These are phyloP conservation scores for Xylariaceae sp. DNA, from an alignment of 2,329 filamentous ascomycete species.

Conservation along the genomic window DNA sequence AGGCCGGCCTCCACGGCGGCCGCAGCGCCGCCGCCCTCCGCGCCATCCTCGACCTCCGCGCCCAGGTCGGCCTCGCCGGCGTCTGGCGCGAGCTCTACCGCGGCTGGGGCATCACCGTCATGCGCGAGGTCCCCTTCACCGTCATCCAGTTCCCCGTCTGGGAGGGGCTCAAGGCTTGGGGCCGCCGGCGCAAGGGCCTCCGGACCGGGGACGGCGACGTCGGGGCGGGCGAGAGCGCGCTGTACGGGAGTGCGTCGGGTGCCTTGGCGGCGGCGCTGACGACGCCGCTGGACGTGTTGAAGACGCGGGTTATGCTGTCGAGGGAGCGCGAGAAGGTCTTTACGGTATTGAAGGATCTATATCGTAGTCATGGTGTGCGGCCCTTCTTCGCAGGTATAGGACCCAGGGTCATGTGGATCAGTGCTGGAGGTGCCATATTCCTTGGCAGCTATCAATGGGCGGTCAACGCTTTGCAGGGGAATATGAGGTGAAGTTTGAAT, in stretches of 20 bases:
- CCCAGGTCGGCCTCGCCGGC: conserved; percentile 39
- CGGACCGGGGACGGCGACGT: conserved; percentile 37
- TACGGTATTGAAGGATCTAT: conserved; percentile 60
- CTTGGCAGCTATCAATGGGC: conserved; percentile 89
- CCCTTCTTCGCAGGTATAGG: conserved; percentile 74
- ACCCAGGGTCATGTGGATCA: conserved; percentile 91
- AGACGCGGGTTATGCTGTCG: conserved; percentile 94
- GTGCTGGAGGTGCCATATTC: conserved; percentile 89
- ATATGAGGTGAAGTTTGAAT: too few relatives aligned
- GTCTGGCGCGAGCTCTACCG: conserved; percentile 85
- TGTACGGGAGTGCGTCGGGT: conserved; percentile 80
- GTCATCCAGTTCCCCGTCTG: conserved; percentile 96
- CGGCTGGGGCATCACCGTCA: conserved; percentile 87
- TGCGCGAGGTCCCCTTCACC: conserved; percentile 95
- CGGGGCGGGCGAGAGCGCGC: conserved; percentile 71
- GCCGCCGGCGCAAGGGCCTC: conserved; percentile 38
- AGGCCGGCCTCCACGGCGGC: conserved; percentile 77
- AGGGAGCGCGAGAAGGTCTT: conserved; percentile 59
- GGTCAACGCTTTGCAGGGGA: conserved; percentile 63
- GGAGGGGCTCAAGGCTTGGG: conserved; percentile 83
- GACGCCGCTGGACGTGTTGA: conserved; percentile 91
- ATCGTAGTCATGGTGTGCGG: conserved; percentile 57
- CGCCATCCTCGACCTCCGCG: conserved; percentile 58
- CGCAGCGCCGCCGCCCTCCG: conserved; percentile 62
- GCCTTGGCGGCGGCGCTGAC: conserved; percentile 83